Evolutionary conservation across 2,329 filamentous ascomycete genomes (phyloP), one percentile per base, ranked within the genome.

Genomic region (Monosporascus ibericus): DNA sequence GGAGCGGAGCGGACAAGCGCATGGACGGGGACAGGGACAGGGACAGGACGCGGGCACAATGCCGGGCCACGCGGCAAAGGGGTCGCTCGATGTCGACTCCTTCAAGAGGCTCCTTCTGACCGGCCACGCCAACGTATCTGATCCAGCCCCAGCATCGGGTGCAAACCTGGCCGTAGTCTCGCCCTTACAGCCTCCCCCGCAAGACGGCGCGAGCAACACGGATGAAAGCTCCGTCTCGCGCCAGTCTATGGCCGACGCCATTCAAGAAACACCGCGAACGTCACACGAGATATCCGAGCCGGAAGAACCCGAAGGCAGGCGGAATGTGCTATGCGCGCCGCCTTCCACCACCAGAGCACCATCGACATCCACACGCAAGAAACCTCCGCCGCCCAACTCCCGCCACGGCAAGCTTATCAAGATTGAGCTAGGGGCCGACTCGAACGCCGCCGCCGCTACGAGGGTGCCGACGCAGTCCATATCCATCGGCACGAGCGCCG

Each of bases 51-150:
- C 66, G 18, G 63, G 71, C 22, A 61, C 67, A 59, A 51, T 68
- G 59, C 61, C 69, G 55, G 14, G 64, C 55, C 52, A 65, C 56
- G 63, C 63, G 39, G 49, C 56, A 8, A 76, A 72, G 58, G 71
- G 67, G 18, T 77, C 82, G 0, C 70, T 92, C 57, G 87, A 94
- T 64, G 89, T 92, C 1, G 84, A 90, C 64, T 84, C 88, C 7
- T 94, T 94, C 71, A 85, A 85, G 63, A 79, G 85, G 54, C 71
- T 94, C 55, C 76, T 94, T 47, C 75, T 94, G 72, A 94, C 88
- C 0, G 89, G 89, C 20, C 81, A 84, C 61, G 66, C 80, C 37
- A 78, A 71, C 42, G 55, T 67, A 44, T 52, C 64, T 30, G 61
- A 24, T 25, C 68, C 64, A 56, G 60, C 63, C 34, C 55, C 65